Conservation (phyloP, 2,329 filamentous ascomycete species). For the Rhytidhysteron rufulum region DNA sequence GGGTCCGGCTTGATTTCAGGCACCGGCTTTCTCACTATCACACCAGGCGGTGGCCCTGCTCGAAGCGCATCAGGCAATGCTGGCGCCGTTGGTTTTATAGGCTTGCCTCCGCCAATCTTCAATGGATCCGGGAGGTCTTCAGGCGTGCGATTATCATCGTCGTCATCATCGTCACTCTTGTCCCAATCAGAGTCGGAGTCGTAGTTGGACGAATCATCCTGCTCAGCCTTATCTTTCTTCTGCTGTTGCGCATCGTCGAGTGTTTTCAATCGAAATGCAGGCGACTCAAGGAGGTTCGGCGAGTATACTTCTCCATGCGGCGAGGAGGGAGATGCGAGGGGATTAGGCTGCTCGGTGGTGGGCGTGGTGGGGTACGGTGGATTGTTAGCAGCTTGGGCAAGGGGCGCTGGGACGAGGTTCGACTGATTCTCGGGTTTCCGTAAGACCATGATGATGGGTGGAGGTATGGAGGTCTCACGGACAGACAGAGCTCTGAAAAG, state of each 20-base stretch:
- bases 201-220: constrained; percentile 23
- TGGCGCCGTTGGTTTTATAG: constrained; percentile 12
- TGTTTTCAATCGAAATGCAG: constrained; percentile 38
- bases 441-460: constrained; percentile 39
- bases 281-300: constrained; percentile 31
- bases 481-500: no score
- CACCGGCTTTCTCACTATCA: constrained; percentile 24
- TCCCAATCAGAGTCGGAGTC: constrained; percentile 36
- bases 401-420: constrained; percentile 37
- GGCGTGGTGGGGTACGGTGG: constrained; percentile 46
- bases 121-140: constrained; percentile 31
- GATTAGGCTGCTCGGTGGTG: constrained; percentile 24
- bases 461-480: no score
- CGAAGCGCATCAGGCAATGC: constrained; percentile 27
- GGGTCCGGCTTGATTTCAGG: constrained; percentile 27
- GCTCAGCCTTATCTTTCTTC: constrained; percentile 19
- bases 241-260: constrained; percentile 22
- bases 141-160: constrained; percentile 13
- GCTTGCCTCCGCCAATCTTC: constrained; percentile 31
- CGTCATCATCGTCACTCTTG: constrained; percentile 32
- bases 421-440: constrained; percentile 37
- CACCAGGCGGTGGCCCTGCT: constrained; percentile 28
- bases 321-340: constrained; percentile 16
- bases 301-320: constrained; percentile 23
- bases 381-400: constrained; percentile 33